Percentiles rank a stretch among this genome's conserved stretches.
Conservation (phyloP, 331 rosid species). For the Acacia concinna region DNA sequence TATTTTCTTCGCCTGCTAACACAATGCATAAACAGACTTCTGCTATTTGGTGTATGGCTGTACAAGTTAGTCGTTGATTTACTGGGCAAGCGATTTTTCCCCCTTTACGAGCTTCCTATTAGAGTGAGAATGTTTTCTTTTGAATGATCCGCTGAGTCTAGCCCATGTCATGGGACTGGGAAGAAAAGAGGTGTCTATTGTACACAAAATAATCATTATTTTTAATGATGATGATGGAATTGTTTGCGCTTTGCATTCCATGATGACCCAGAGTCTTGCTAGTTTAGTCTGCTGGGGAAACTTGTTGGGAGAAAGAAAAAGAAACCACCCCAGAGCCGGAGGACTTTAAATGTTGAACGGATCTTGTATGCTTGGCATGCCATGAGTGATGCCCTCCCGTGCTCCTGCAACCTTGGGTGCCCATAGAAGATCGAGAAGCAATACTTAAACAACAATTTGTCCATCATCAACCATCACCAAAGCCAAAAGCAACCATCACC, state of each 20-base stretch:
- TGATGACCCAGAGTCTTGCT: background rate
- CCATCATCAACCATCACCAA: background rate
- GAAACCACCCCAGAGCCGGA: background rate
- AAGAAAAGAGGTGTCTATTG: background rate
- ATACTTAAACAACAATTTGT: background rate
- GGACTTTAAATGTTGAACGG: background rate
- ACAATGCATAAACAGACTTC: slow-evolving; percentile 13
- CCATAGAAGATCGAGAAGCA: background rate
- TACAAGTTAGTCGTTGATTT: background rate
- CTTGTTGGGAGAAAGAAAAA: background rate
- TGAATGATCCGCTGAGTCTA: background rate
- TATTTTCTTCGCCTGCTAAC: slow-evolving; percentile 18
- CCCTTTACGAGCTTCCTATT: background rate
- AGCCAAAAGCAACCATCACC: background rate
- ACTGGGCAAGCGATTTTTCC: background rate
- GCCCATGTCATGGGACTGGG: background rate
- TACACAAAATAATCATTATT: background rate
- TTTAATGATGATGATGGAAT: background rate
- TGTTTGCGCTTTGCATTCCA: background rate
- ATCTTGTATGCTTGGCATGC: background rate
- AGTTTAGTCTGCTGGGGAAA: background rate
- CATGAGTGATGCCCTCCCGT: background rate
- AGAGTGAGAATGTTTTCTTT: background rate
- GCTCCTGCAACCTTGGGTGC: too few relatives aligned
- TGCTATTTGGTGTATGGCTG: background rate